Conservation (phyloP, 306 rosid species). For the Abrus precatorius region DNA sequence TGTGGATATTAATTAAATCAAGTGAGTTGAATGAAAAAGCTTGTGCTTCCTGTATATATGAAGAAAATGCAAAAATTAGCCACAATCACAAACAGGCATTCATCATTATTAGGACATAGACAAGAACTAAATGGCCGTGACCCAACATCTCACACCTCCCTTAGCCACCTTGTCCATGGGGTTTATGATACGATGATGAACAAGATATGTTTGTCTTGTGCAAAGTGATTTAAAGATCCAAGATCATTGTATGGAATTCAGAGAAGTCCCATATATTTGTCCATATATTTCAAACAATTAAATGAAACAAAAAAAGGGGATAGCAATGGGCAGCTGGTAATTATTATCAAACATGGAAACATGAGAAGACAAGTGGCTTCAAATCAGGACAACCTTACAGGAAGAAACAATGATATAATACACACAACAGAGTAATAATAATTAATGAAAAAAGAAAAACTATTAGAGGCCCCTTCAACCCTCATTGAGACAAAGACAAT, state of each 20-base stretch:
- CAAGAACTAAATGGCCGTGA: slow-evolving; percentile 59
- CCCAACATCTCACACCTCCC: slow-evolving; percentile 71
- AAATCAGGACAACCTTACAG: slow-evolving; percentile 65
- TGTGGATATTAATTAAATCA: slow-evolving; percentile 17
- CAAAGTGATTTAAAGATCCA: slow-evolving; percentile 53
- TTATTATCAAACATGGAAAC: slow-evolving; percentile 58
- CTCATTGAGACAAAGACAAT: slow-evolving; percentile 64
- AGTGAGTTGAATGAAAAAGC: slow-evolving; percentile 38
- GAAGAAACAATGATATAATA: slow-evolving; percentile 65
- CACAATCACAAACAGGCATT: slow-evolving; percentile 29
- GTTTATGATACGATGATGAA: slow-evolving; percentile 60
- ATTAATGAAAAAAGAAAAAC: slow-evolving; percentile 35
- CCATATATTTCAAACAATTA: slow-evolving; percentile 58
- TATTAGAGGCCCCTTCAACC: slow-evolving; percentile 40
- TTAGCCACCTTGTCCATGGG: slow-evolving; percentile 56
- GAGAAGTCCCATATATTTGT: slow-evolving; percentile 58
- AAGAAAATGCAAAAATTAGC: slow-evolving; percentile 29
- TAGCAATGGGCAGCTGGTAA: slow-evolving; percentile 39
- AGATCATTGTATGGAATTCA: slow-evolving; percentile 52
- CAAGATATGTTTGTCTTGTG: slow-evolving; percentile 74
- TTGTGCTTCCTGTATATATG: slow-evolving; percentile 22
- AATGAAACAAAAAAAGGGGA: slow-evolving; percentile 59
- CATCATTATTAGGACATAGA: slow-evolving; percentile 54
- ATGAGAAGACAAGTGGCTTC: slow-evolving; percentile 65
- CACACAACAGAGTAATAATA: slow-evolving; percentile 51